Evolutionary conservation across 2,329 filamentous ascomycete genomes (phyloP), one percentile per base, ranked within the genome.

Genomic region (Gnomoniopsis sp.): DNA sequence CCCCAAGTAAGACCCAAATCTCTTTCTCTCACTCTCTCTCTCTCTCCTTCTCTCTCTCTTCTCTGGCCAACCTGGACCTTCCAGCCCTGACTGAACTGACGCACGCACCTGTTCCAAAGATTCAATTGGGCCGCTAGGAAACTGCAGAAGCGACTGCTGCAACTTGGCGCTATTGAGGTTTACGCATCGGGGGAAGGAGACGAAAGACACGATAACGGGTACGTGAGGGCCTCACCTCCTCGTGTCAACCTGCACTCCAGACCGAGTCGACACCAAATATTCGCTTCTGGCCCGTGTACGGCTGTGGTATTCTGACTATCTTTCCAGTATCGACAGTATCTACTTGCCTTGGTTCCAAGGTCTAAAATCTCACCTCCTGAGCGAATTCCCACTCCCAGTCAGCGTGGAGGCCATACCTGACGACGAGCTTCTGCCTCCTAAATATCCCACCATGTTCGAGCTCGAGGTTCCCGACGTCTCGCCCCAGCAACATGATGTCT

Each of bases 91-190:
- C 19, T 30, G 33, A 11, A 19, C n/a, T 33, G 12, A 41, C 33
- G 43, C 44, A 22, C 4, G 19, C 23, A 58, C 10, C 22, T 15
- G 61, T 26, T 15, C 6, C 14, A 21, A 15, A 93, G 89, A 68
- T 96, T 91, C 74, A 99, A 99, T 75, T 96, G 91, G 85, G 92
- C 93, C 19, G 89, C 90, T 49, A 85, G 92, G 52, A 96, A 97
- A 74, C 79, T 99, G 49, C 86, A 92, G 67, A 93, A 92, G 66
- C 86, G 95, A 17, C 78, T 99, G 36, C 72, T 88, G 41, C 92
- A 96, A 70, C 83, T 99, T 0, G 93, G 93, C 1, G 95, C 91
- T 2, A 80, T 80, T 46, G 84, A 91, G 50, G 84, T 95, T 62
- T 89, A 89, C 67, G 85, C 88, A 44, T 80, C 87, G 41, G 95